A percentile compares a stretch with the other conserved stretches of the same genome.
Conservation (phyloP, 2,329 filamentous ascomycete species). For the Fusarium musae region DNA sequence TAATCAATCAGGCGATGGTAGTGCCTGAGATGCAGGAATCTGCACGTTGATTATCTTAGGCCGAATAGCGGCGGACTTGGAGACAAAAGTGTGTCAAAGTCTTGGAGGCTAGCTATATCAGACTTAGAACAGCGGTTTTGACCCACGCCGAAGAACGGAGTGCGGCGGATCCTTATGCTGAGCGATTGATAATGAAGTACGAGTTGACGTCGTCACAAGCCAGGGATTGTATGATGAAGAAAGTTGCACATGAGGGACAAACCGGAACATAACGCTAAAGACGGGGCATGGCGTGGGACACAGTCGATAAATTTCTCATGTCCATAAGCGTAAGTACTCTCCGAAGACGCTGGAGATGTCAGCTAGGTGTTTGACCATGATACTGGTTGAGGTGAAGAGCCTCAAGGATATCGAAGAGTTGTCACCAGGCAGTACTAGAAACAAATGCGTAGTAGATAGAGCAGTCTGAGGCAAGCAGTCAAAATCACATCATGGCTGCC, state of each 20-base stretch:
- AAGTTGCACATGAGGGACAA: slow-evolving; percentile 37
- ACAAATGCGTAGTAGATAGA: neutral
- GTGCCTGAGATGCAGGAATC: slow-evolving; percentile 40
- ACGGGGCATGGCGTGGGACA: slow-evolving; percentile 12
- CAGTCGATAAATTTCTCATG: slow-evolving; percentile 29
- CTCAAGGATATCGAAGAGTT: neutral
- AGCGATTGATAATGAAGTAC: slow-evolving; percentile 27
- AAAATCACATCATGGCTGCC: neutral
- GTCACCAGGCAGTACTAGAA: neutral
- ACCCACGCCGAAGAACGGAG: slow-evolving; percentile 43
- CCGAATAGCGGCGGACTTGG: slow-evolving; percentile 26
- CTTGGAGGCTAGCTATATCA: slow-evolving; percentile 36
- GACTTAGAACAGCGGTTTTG: slow-evolving; percentile 30
- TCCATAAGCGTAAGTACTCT: neutral
- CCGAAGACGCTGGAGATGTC: neutral
- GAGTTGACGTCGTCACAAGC: slow-evolving; percentile 34
- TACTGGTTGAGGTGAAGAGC: neutral
- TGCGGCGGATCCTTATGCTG: slow-evolving; percentile 23
- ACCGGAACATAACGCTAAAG: slow-evolving; percentile 34
- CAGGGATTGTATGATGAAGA: slow-evolving; percentile 8
- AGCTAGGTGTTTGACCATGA: neutral
- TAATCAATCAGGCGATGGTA: slow-evolving; percentile 28
- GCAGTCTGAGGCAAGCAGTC: neutral
- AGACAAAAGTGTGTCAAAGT: slow-evolving; percentile 22
- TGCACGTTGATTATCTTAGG: slow-evolving; percentile 47